Evolutionary conservation across 2,329 filamentous ascomycete genomes (phyloP), one percentile per base, ranked within the genome.

Genomic region (Calonectria multiphialidica): DNA sequence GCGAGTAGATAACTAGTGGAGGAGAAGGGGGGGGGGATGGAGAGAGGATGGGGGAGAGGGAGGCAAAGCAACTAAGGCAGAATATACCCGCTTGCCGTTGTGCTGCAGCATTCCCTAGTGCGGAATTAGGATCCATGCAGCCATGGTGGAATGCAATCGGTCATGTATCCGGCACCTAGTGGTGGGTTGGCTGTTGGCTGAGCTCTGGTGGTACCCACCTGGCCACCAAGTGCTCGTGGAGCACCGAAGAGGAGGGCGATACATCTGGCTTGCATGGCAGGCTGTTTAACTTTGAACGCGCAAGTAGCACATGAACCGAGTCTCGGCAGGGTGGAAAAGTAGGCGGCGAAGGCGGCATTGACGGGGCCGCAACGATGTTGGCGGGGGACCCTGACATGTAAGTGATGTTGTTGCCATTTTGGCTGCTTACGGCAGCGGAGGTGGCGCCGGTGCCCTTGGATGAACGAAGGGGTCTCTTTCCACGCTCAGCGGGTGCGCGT

Each of bases 71-170:
- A 23, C 33, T 30, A 40, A 47, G n/a, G 44, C 44, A 37, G 12
- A 37, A 59, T 59, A 59, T 33, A 59, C 21, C 53, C 21, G 35
- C 53, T 8, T 59, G 53, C 53, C 53, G 53, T 59, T 25, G 53
- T 59, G 53, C 21, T 59, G 40, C 57, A 45, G 57, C 53, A 33
- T 45, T 62, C 28, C 57, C 57, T 62, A 62, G 57, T 44, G 40
- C 57, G 37, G 40, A 62, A 45, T 28, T 35, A 44, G 23, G 57
- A 62, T 44, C 57, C 57, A 33, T 62, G 57, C 37, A 33, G 57
- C 33, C 53, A 23, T 62, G 23, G 57, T 62, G 57, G 57, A 62
- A 62, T 62, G 57, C 57, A 62, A 45, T 62, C 57, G 40, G 37
- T 21, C 37, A 62, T 62, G 37, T 42, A 62, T 62, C 57, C 57